Percentiles rank a stretch among this genome's conserved stretches.
Evolutionary conservation across 768 basidiomycete genomes (phyloP).

Genomic region (Rhizopogon sp.): DNA sequence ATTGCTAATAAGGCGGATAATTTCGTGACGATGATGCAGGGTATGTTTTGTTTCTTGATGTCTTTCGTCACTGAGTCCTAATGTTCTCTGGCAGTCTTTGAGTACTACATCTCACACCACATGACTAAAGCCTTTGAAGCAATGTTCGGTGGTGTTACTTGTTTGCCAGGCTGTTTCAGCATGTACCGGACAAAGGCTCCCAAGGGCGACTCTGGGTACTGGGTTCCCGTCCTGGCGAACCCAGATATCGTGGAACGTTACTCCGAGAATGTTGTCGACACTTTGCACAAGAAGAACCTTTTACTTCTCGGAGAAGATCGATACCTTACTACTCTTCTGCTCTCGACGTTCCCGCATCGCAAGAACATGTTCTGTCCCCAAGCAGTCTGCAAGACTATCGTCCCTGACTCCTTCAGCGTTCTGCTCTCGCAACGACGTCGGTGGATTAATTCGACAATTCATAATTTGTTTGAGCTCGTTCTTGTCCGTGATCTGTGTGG

Average conservation of each 20-base stretch:
- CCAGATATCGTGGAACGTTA: conserved; percentile 99
- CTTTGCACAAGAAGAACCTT: conserved; percentile 98
- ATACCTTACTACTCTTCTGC: conserved; percentile 93
- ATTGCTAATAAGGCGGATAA: conserved; percentile 99
- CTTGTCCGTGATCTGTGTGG: conserved; percentile 98
- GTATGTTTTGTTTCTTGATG: conserved; percentile 39
- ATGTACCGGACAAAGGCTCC: conserved; percentile 99
- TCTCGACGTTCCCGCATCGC: conserved; percentile 99
- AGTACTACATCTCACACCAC: conserved; percentile 99
- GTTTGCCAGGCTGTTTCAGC: conserved; percentile 98
- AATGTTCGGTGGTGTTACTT: conserved; percentile 99
- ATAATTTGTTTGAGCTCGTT: conserved; percentile 93
- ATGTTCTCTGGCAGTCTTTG: conserved; percentile 65
- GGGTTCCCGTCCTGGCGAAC: conserved; percentile 98
- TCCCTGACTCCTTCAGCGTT: conserved; percentile 93
- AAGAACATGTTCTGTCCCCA: conserved; percentile 99
- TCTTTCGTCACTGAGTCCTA: conserved; percentile 4
- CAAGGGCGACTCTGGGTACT: conserved; percentile 93
- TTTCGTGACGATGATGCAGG: conserved; percentile 99
- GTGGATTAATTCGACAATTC: conserved; percentile 99
- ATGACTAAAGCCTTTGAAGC: conserved; percentile 99
- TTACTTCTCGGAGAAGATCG: conserved; percentile 98
- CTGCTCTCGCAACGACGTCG: conserved; percentile 94
- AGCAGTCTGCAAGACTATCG: conserved; percentile 98
- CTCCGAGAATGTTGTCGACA: conserved; percentile 99